Base-by-base conservation (phyloP, 1,284 basidiomycete species). In the Cutaneotrichosporon sp. region DNA sequence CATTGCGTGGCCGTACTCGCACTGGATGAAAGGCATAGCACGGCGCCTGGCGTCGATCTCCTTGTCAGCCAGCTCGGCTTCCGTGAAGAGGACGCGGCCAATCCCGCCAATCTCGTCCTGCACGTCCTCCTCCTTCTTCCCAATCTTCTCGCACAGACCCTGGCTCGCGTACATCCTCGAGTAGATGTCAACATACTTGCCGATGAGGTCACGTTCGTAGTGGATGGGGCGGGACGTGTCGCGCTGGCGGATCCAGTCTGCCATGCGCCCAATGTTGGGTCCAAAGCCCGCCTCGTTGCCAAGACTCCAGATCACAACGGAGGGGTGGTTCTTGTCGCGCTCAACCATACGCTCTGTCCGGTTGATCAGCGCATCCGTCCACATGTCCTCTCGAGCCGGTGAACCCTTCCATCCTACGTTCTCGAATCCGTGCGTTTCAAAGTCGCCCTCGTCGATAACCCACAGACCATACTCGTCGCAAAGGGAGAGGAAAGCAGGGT, bases 281-380 rank as follows among this genome's bases (percentile, higher is more conserved):
- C 61, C 63, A 4, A 46, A 17, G n/a, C 55, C 54, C 4, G 56
- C 58, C 49, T 65, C 63, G 46, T 65, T 65, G n/a, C 63, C 63
- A 4, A 65, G 51, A 4, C 56, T 57, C 61, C 63, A 65, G 34
- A 65, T 60, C 40, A 65, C 51, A 36, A 65, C 48, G 8, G 56
- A 57, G 1, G 61, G 53, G 46, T 63, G 61, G 41, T 65, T 65
- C 60, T 65, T 65, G 56, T 65, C 63, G 7, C 63, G 57, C 52
- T 63, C 58, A 4, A 63, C 47, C 40, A 55, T 56, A 21, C 63
- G 46, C 42, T 54, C 21, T 4, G 46, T 39, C 14, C 63, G 59
- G 41, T 60, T 45, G n/a, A 65, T 36, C 4, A 65, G 41, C 8
- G 60, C 58, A 1, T 52, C 51, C 17, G 17, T 46, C 56, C 56